phyloP scores from a whole-genome alignment of 2,329 filamentous ascomycete species.

The Zalaria obscura region DNA sequence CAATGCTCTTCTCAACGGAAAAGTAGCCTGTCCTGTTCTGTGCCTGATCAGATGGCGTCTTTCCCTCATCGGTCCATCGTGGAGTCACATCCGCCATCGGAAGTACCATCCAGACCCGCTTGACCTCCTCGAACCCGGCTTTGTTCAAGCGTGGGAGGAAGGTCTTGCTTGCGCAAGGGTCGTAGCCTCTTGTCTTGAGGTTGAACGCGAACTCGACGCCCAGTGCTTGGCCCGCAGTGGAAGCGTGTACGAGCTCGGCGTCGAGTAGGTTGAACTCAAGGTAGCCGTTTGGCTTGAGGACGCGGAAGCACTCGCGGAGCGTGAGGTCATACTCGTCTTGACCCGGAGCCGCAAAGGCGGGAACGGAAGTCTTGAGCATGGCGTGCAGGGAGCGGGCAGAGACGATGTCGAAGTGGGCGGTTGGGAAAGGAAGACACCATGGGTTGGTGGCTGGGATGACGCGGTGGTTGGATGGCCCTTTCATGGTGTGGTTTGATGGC shows the following conservation, averaged over 20 bases:
- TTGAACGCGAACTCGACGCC: slow-evolving; percentile 86
- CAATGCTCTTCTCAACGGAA: slow-evolving; percentile 20
- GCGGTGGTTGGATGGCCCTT: slow-evolving; percentile 76
- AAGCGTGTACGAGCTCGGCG: slow-evolving; percentile 76
- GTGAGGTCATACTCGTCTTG: slow-evolving; percentile 81
- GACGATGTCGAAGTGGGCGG: slow-evolving; percentile 80
- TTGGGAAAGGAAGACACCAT: slow-evolving; percentile 70
- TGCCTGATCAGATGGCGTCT: slow-evolving; percentile 3
- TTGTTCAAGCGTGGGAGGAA: slow-evolving; percentile 63
- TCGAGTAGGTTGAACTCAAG: slow-evolving; percentile 86
- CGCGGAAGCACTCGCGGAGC: slow-evolving; percentile 72
- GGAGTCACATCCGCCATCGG: slow-evolving; percentile 49
- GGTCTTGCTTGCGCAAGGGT: slow-evolving; percentile 66
- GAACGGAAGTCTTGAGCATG: slow-evolving; percentile 55
- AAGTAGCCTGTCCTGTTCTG: slow-evolving; percentile 1
- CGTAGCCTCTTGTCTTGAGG: slow-evolving; percentile 79
- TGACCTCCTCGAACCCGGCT: slow-evolving; percentile 65
- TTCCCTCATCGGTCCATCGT: slow-evolving; percentile 19
- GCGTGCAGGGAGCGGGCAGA: slow-evolving; percentile 78
- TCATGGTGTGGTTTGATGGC: slow-evolving; percentile 40
- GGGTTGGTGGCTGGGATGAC: slow-evolving; percentile 65
- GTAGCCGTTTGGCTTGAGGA: slow-evolving; percentile 85
- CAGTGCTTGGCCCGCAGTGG: slow-evolving; percentile 64
- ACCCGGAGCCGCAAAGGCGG: slow-evolving; percentile 30
- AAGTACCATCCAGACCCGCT: slow-evolving; percentile 77